These are phyloP conservation scores for Erodium texanum DNA, from an alignment of 441 rosid genomes.

Conservation along the genomic window DNA sequence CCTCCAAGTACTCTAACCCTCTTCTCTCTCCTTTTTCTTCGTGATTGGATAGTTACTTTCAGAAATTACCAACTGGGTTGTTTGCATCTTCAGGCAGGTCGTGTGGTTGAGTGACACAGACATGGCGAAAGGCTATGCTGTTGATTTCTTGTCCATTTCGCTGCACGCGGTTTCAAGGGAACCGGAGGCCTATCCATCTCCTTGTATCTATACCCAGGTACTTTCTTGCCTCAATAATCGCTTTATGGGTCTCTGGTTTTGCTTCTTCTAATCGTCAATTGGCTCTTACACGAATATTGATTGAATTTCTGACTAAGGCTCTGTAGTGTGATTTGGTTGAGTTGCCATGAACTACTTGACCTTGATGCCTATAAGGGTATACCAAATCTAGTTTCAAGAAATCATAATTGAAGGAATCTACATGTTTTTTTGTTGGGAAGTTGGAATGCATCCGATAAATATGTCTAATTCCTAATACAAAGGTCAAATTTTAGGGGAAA, in stretches of 20 bases:
- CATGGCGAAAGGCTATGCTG: conserved; percentile 59
- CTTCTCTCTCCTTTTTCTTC: not conserved
- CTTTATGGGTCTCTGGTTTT: no score
- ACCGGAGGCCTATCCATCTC: conserved; percentile 72
- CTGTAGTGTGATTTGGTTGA: no score
- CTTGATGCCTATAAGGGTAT: no score
- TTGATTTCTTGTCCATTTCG: conserved; percentile 70
- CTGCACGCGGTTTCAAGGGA: conserved; percentile 87
- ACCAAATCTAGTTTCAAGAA: no score
- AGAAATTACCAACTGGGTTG: not conserved
- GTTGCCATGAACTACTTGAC: no score
- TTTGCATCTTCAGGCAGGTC: conserved; percentile 43
- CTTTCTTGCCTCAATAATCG: not conserved
- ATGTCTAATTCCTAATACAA: no score
- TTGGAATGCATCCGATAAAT: no score
- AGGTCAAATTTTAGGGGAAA: no score
- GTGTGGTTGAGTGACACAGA: conserved; percentile 81
- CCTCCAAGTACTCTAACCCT: conserved; percentile 37
- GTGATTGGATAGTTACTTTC: not conserved
- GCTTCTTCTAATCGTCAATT: no score
- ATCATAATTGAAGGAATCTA: no score
- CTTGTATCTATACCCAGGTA: conserved; percentile 87
- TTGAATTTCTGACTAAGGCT: no score
- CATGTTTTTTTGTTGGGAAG: no score
- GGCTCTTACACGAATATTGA: not conserved